Percentiles rank a stretch among this genome's conserved stretches.
These are phyloP conservation scores for Baorangia bicolor DNA, from an alignment of 768 basidiomycete genomes.

Conservation along the genomic window DNA sequence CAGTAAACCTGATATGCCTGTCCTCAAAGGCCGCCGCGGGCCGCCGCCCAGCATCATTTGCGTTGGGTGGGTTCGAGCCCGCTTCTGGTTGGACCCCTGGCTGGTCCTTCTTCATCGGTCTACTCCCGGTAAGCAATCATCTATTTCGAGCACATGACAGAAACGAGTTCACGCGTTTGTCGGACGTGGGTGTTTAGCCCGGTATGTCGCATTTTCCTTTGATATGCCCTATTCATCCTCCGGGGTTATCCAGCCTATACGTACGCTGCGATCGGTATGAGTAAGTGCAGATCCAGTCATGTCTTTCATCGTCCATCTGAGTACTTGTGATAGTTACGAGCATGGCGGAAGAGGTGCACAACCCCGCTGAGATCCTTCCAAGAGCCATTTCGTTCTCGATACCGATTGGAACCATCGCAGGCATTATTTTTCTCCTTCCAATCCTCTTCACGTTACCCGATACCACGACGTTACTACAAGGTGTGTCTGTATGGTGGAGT, in stretches of 20 bases:
- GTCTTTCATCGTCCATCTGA: slow-evolving; percentile 2
- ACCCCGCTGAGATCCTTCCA: slow-evolving; percentile 55
- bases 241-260: slow-evolving; percentile 46
- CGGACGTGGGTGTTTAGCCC: slow-evolving; percentile 19
- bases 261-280: slow-evolving; percentile 62
- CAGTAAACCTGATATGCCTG: slow-evolving; percentile 56
- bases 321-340: slow-evolving; percentile 44
- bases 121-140: slow-evolving; percentile 47
- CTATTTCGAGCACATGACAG: background rate
- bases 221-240: background rate
- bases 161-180: background rate
- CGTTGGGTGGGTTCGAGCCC: slow-evolving; percentile 60
- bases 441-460: slow-evolving; percentile 66
- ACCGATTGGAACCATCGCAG: slow-evolving; percentile 50
- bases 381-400: slow-evolving; percentile 53
- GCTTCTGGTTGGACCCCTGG: slow-evolving; percentile 66
- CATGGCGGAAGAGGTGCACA: slow-evolving; percentile 67
- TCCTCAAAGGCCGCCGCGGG: slow-evolving; percentile 58
- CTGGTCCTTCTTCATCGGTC: slow-evolving; percentile 68
- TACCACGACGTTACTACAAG: slow-evolving; percentile 48
- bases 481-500: slow-evolving; percentile 30
- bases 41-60: slow-evolving; percentile 53
- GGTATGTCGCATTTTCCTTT: slow-evolving; percentile 16
- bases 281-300: slow-evolving; percentile 28
- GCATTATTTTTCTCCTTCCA: slow-evolving; percentile 57